Base-by-base conservation (phyloP, 345 rosid species). In the Rhodomyrtus tomentosa region DNA sequence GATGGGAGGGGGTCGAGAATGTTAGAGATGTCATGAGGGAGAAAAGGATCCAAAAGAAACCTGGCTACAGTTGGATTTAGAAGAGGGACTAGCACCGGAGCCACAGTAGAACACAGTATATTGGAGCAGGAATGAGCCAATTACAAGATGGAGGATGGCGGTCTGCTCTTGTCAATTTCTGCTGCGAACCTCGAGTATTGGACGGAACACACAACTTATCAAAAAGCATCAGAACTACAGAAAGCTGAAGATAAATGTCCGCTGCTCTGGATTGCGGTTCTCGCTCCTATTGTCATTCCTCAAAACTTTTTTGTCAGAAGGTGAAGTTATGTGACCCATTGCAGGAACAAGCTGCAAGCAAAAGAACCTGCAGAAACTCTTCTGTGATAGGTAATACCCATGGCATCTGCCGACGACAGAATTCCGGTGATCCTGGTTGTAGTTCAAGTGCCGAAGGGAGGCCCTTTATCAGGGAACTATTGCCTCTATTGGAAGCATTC, bases 11-110 rank as follows among this genome's bases (percentile, higher is more conserved):
- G 82, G 89, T 89, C 25, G 91, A 88, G 52, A 87, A 87, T 83
- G 83, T 92, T 79, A 88, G 95, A 87, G 90, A 87, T 38, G 54
- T 85, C 27, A 92, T 93, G 88, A 90, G 87, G 87, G 88, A 83
- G 84, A 85, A 87, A 88, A 85, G 83, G 32, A 85, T 90, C 56
- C 86, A 72, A 56, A 91, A 91, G 87, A 85, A 56, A 79, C 90
- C 93, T 59, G 93, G 90, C 50, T 87, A 81, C 86, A 90, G 93
- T 84, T 58, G 86, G 90, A 84, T 91, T 80, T 88, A 80, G 84
- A 86, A 85, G 76, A 85, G 76, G 27, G 53, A 52, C 54, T 81
- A 48, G 24, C 13, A 80, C 50, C 2, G 82, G 55, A n/a, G 54
- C 32, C 0, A 0, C 14, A 21, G 29, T 81, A 42, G 53, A 2